Conservation (phyloP, 2,329 filamentous ascomycete species). For the Trichoderma koningii region DNA sequence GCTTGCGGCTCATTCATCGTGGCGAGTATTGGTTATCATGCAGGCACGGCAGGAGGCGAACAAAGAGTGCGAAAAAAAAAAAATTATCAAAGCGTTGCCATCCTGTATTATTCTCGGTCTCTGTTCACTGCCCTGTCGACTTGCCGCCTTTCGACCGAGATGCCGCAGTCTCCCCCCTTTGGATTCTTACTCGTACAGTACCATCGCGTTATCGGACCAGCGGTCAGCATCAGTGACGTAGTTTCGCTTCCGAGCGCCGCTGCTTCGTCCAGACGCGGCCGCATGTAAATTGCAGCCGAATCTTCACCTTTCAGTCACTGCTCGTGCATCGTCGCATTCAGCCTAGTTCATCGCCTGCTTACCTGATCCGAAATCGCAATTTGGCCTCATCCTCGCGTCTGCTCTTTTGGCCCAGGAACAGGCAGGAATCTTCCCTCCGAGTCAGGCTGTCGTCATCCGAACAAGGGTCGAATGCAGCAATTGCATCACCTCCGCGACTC, state of each 20-base stretch:
- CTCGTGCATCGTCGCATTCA: too few relatives aligned
- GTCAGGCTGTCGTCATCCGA: slow-evolving; percentile 23
- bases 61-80: neutral
- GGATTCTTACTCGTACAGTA: neutral
- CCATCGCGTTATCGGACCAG: slow-evolving; percentile 17
- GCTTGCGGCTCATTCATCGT: neutral
- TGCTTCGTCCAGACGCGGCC: neutral
- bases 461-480: slow-evolving; percentile 6
- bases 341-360: neutral
- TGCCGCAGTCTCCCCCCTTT: neutral
- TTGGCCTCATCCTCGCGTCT: neutral
- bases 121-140: too few relatives aligned
- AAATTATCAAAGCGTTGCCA: neutral
- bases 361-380: neutral
- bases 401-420: slow-evolving; percentile 7
- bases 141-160: slow-evolving; percentile 13
- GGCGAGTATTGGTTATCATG: neutral
- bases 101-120: neutral
- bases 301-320: too few relatives aligned
- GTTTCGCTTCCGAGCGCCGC: neutral
- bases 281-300: neutral
- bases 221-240: slow-evolving; percentile 24
- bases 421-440: slow-evolving; percentile 10
- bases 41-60: neutral
- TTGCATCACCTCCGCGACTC: slow-evolving; percentile 14